Conservation (phyloP, 192 early-diverging fungal genomes). For the Coemansia sp. region DNA sequence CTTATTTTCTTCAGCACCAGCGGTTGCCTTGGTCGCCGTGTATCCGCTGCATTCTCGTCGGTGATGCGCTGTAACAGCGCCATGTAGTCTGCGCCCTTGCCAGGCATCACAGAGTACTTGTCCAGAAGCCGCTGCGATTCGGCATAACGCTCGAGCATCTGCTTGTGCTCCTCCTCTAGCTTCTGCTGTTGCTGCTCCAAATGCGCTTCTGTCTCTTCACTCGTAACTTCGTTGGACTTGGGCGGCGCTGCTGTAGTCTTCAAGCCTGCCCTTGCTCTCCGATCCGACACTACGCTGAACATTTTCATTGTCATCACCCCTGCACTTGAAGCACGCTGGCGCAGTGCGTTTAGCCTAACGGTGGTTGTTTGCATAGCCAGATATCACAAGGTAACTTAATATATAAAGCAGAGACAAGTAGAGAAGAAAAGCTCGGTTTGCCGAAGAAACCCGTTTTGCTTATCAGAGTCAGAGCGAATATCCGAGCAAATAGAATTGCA, state of each 20-base stretch:
- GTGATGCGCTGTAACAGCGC: slow-evolving; percentile 43
- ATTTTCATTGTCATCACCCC: neutral
- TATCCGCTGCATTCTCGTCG: slow-evolving; percentile 31
- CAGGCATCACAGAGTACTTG: slow-evolving; percentile 52
- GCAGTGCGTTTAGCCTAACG: neutral
- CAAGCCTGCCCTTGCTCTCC: slow-evolving; percentile 6
- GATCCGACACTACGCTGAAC: neutral
- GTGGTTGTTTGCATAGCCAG: neutral
- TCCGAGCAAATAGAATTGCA: neutral
- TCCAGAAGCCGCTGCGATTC: slow-evolving; percentile 47
- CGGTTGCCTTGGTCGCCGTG: slow-evolving; percentile 33
- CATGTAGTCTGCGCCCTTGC: slow-evolving; percentile 50
- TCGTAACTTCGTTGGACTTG: slow-evolving; percentile 11
- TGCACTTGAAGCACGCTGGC: neutral
- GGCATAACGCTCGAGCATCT: slow-evolving; percentile 42
- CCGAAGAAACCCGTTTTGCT: neutral
- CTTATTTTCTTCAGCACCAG: slow-evolving; percentile 61
- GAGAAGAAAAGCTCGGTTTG: neutral
- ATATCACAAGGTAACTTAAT: neutral
- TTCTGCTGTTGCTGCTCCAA: slow-evolving; percentile 14
- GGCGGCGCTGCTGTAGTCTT: slow-evolving; percentile 10
- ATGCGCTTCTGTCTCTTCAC: slow-evolving; percentile 8
- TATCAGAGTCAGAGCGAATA: neutral
- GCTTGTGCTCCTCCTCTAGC: slow-evolving; percentile 46
- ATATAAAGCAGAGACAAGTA: neutral